These are phyloP conservation scores for Collybiopsis confluens DNA, from an alignment of 768 basidiomycete genomes.

Conservation along the genomic window DNA sequence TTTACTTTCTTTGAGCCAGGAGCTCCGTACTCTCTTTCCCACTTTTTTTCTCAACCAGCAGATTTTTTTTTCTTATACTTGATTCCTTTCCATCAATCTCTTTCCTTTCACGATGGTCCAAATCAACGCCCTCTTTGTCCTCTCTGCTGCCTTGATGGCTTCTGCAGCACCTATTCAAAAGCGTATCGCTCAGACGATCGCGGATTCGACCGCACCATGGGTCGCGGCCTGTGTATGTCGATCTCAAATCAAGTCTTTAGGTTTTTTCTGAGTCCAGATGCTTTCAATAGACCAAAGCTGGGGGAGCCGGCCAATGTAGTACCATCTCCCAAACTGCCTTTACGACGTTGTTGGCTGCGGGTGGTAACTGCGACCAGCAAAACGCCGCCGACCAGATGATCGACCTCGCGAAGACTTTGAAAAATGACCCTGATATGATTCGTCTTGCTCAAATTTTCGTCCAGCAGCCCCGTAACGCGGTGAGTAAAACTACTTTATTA, in stretches of 20 bases:
- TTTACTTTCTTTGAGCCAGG: slow-evolving; percentile 8
- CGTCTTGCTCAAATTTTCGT: slow-evolving; percentile 45
- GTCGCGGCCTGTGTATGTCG: slow-evolving; percentile 42
- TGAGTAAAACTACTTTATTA: slow-evolving; percentile 20
- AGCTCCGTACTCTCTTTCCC: slow-evolving; percentile 3
- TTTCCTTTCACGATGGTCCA: slow-evolving; percentile 23
- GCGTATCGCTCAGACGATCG: slow-evolving; percentile 43
- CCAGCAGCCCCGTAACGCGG: slow-evolving; percentile 56
- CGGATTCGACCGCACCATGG: slow-evolving; percentile 36
- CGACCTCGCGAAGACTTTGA: slow-evolving; percentile 38
- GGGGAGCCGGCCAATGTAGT: slow-evolving; percentile 56
- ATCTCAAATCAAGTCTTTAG: background rate
- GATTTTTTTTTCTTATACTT: background rate
- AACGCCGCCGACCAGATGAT: slow-evolving; percentile 51
- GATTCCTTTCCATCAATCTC: background rate
- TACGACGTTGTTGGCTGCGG: slow-evolving; percentile 53
- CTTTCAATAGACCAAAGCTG: slow-evolving; percentile 41
- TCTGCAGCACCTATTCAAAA: slow-evolving; percentile 31
- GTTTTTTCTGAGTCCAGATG: slow-evolving; percentile 18
- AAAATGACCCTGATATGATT: slow-evolving; percentile 45
- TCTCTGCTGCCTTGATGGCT: slow-evolving; percentile 27
- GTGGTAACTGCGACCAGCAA: slow-evolving; percentile 34
- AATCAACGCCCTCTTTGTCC: slow-evolving; percentile 25
- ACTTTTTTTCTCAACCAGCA: background rate
- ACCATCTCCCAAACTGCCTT: slow-evolving; percentile 51